Evolutionary conservation across 345 rosid species (phyloP).

Genomic region (Linum lewisii): DNA sequence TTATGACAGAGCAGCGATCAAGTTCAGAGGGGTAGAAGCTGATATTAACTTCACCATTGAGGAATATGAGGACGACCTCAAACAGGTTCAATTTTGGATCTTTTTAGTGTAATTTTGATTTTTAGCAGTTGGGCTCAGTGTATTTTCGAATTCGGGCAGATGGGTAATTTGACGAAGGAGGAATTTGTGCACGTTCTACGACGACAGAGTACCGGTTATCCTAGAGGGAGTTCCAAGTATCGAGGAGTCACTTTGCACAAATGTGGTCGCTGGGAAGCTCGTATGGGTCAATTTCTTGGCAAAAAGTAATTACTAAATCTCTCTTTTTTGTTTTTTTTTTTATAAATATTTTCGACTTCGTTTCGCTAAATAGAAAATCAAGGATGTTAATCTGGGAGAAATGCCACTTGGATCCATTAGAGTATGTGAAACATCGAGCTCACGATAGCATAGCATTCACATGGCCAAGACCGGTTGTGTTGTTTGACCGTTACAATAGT

Average conservation of each 20-base stretch:
- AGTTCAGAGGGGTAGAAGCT: conserved; percentile 89
- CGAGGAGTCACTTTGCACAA: conserved; percentile 97
- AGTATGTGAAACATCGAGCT: too few relatives aligned
- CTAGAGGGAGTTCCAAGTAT: conserved; percentile 91
- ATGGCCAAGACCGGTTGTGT: too few relatives aligned
- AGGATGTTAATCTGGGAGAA: too few relatives aligned
- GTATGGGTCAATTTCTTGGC: conserved; percentile 91
- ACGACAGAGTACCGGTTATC: conserved; percentile 94
- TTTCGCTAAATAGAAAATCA: too few relatives aligned
- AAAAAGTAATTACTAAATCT: conserved; percentile 46
- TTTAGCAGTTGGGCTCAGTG: too few relatives aligned
- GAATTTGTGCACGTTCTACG: conserved; percentile 93
- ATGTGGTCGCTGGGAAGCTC: conserved; percentile 98
- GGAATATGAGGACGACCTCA: conserved; percentile 80
- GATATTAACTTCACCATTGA: conserved; percentile 81
- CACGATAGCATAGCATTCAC: too few relatives aligned
- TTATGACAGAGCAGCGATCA: conserved; percentile 94
- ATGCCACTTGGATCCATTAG: too few relatives aligned
- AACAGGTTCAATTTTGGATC: conserved; percentile 87
- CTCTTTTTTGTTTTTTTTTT: neutral
- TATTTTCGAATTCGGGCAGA: conserved; percentile 29
- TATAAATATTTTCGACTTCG: too few relatives aligned
- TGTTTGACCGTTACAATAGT: too few relatives aligned
- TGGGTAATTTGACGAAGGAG: conserved; percentile 76
- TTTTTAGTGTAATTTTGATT: neutral